A percentile compares a stretch with the other conserved stretches of the same genome.
Conservation (phyloP, 495 filamentous ascomycete species). For the Aspergillus carlsbadensis region DNA sequence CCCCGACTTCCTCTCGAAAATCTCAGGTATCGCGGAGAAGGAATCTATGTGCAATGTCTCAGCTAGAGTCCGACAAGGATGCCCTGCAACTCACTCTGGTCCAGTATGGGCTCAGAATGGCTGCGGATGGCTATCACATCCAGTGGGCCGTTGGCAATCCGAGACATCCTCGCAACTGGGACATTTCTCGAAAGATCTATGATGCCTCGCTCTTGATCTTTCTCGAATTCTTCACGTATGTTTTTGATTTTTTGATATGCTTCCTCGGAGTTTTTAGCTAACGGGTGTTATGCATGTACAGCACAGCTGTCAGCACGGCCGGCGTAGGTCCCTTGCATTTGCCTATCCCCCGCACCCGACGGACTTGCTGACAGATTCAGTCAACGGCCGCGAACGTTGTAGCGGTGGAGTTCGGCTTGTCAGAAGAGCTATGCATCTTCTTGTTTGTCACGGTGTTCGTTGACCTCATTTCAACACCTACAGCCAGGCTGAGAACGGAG, state of each 20-base stretch:
- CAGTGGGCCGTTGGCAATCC: slow-evolving; percentile 36
- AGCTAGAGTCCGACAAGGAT: slow-evolving; percentile 21
- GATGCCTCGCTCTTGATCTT: slow-evolving; percentile 36
- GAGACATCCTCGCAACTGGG: slow-evolving; percentile 44
- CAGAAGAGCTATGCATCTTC: slow-evolving; percentile 33
- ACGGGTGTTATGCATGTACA: slow-evolving; percentile 8
- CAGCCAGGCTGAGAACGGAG: background rate
- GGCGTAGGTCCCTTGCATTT: slow-evolving; percentile 28
- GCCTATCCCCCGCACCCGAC: background rate
- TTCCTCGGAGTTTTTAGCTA: background rate
- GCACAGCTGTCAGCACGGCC: slow-evolving; percentile 41
- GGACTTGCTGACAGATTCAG: slow-evolving; percentile 18
- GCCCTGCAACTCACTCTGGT: slow-evolving; percentile 17
- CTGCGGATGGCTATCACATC: slow-evolving; percentile 36
- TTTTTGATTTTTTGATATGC: background rate
- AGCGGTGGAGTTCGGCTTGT: slow-evolving; percentile 29
- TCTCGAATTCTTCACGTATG: slow-evolving; percentile 45
- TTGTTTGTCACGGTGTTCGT: slow-evolving; percentile 39
- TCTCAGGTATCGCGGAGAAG: background rate
- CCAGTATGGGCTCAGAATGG: slow-evolving; percentile 31
- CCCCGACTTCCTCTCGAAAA: background rate
- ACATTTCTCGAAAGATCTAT: slow-evolving; percentile 30
- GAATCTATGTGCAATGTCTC: slow-evolving; percentile 15
- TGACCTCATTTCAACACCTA: background rate
- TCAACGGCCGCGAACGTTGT: slow-evolving; percentile 36